Conservation (phyloP, 371 early-diverging fungal genomes). For the Chytridium lagenaria region DNA sequence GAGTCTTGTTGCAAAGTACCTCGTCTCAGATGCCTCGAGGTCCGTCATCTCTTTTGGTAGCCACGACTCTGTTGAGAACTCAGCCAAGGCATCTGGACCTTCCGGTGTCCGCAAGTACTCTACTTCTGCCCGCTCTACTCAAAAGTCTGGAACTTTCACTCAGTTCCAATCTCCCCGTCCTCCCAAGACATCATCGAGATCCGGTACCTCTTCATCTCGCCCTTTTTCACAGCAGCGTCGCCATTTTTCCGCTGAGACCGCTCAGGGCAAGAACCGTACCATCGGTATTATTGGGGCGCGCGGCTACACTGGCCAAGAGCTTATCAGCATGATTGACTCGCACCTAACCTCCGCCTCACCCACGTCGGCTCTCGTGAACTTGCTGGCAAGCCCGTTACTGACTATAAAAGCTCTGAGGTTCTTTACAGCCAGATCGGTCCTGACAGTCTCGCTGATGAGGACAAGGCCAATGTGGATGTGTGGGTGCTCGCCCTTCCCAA, state of each 20-base stretch:
- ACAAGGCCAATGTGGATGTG: slow-evolving; percentile 70
- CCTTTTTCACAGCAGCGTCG: too few relatives aligned
- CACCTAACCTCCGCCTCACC: slow-evolving; percentile 85
- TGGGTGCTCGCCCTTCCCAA: slow-evolving; percentile 98
- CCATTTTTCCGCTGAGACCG: slow-evolving; percentile 28
- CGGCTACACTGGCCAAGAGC: slow-evolving; percentile 94
- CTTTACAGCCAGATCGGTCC: slow-evolving; percentile 82
- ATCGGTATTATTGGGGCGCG: slow-evolving; percentile 96
- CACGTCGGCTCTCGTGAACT: slow-evolving; percentile 93
- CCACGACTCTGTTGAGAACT: slow-evolving; percentile 21
- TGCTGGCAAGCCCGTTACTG: slow-evolving; percentile 79
- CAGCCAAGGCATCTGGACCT: slow-evolving; percentile 7
- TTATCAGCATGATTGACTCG: slow-evolving; percentile 83
- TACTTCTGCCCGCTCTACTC: slow-evolving; percentile 4
- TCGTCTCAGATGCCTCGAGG: slow-evolving; percentile 12
- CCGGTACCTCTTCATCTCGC: too few relatives aligned
- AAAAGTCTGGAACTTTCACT: not conserved
- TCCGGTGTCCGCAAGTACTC: slow-evolving; percentile 21
- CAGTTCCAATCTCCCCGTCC: not conserved
- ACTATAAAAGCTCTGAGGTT: slow-evolving; percentile 73
- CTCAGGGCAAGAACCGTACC: slow-evolving; percentile 40
- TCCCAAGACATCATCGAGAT: too few relatives aligned
- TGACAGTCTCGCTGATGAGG: slow-evolving; percentile 60
- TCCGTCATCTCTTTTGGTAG: slow-evolving; percentile 25
- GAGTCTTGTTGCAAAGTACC: slow-evolving; percentile 51